phyloP scores from a whole-genome alignment of 495 filamentous ascomycete species.

The Viridothelium virens region DNA sequence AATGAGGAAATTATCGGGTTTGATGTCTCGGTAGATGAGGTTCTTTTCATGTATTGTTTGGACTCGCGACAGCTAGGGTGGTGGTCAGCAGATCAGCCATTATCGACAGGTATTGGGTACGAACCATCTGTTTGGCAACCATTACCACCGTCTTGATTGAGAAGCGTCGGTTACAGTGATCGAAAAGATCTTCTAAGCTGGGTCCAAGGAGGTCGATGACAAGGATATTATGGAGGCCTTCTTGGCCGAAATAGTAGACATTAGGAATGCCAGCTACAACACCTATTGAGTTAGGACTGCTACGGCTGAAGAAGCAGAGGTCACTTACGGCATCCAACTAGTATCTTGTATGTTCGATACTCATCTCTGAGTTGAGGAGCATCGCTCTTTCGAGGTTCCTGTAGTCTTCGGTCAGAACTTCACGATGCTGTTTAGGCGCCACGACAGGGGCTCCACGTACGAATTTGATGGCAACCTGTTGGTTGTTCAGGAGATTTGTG shows the following conservation, averaged over 20 bases:
- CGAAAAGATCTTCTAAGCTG: slow-evolving; percentile 94
- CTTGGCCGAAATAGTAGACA: slow-evolving; percentile 99
- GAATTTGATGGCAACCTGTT: slow-evolving; percentile 99
- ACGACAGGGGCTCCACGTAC: slow-evolving; percentile 47
- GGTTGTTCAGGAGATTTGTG: slow-evolving; percentile 96
- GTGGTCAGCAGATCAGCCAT: slow-evolving; percentile 15
- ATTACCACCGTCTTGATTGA: slow-evolving; percentile 96
- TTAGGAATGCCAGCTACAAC: slow-evolving; percentile 87
- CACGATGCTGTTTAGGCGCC: background rate
- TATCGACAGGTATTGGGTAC: slow-evolving; percentile 2
- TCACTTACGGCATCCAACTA: slow-evolving; percentile 95
- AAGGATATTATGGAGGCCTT: slow-evolving; percentile 97
- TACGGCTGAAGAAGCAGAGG: background rate
- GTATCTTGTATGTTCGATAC: slow-evolving; percentile 98
- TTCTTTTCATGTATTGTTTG: slow-evolving; percentile 99
- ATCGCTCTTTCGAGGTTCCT: slow-evolving; percentile 99
- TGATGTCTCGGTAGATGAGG: slow-evolving; percentile 98
- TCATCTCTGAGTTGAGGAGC: slow-evolving; percentile 97
- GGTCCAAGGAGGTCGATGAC: slow-evolving; percentile 97
- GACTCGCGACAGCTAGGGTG: slow-evolving; percentile 73
- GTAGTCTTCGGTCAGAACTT: background rate
- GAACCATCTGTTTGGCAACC: slow-evolving; percentile 98
- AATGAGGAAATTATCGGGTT: slow-evolving; percentile 99
- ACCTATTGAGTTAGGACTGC: slow-evolving; percentile 12
- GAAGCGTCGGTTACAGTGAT: slow-evolving; percentile 94